These are phyloP conservation scores for Cystofilobasidium bisporidii DNA, from an alignment of 768 basidiomycete species.

Conservation along the genomic window DNA sequence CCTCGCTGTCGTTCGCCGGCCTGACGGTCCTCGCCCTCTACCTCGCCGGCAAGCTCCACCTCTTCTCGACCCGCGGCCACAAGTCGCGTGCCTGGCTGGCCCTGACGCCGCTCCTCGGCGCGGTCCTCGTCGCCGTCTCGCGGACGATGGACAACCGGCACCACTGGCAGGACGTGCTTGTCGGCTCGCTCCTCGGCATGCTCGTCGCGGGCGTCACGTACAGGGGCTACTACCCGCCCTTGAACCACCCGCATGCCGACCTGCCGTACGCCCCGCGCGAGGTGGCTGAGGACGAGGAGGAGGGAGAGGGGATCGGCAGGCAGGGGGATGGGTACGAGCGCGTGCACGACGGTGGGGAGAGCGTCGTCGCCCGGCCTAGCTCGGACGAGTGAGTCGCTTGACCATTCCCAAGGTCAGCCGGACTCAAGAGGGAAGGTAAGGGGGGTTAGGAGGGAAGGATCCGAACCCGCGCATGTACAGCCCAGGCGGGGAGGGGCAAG, in stretches of 20 bases:
- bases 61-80: constrained; percentile 74
- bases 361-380: constrained; percentile 14
- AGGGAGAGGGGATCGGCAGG: neutral
- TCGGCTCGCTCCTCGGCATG: constrained; percentile 67
- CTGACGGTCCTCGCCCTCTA: constrained; percentile 82
- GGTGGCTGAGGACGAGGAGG: constrained; percentile 12
- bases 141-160: constrained; percentile 67
- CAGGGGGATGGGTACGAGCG: constrained; percentile 12
- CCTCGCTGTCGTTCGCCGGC: constrained; percentile 79
- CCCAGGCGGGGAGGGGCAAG: too few species aligned
- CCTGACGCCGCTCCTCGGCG: constrained; percentile 61
- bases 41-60: constrained; percentile 80
- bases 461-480: too few species aligned
- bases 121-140: constrained; percentile 44
- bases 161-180: constrained; percentile 83
- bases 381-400: constrained; percentile 8
- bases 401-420: too few species aligned
- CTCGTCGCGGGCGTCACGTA: constrained; percentile 64
- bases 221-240: constrained; percentile 59
- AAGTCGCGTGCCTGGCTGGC: constrained; percentile 62
- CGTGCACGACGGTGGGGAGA: constrained; percentile 10
- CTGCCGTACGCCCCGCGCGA: constrained; percentile 55
- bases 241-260: constrained; percentile 55
- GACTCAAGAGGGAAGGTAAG: too few species aligned
- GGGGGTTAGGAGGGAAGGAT: too few species aligned